Base-by-base conservation (phyloP, 2,329 filamentous ascomycete species). In the Colletotrichum sidae region DNA sequence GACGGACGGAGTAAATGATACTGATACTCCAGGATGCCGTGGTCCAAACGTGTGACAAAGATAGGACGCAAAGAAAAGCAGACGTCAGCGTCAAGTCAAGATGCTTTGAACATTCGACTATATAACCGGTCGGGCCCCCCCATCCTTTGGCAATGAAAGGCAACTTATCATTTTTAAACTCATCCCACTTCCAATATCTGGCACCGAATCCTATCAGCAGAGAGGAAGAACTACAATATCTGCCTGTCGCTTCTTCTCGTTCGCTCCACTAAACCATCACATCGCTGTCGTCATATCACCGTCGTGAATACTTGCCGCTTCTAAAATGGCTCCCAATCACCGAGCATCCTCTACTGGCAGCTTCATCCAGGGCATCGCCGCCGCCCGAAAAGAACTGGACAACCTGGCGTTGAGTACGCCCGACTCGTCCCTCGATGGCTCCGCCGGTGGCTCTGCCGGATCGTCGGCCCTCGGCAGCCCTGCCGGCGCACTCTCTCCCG, bases 401-500 rank as follows among this genome's bases (percentile, higher is more conserved):
- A 65, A 68, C 51, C 59, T 71, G 53, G 62, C 68, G 4, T 51
- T 70, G 52, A 75, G 74, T 62, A 80, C 79, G 9, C 79, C 79
- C 17, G 78, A 78, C 8, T 68, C 67, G 8, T 69, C 67, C n/a
- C 42, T 66, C 4, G 55, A 73, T 77, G 64, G 64, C 7, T 64
- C 64, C 1, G 54, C 42, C 11, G 58, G 52, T 15, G 70, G 69
- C 45, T 76, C 75, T 33, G 74, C 68, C 52, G 75, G 72, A 56
- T 78, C 78, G 10, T 74, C 75, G 52, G 72, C 72, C 66, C 70
- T 77, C 41, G 72, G 74, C 33, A 78, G 75, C 39, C 76, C 78
- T 6, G 68, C 70, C 15, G 76, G 73, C 51, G 75, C 75, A 17
- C 70, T 73, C 34, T 78, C 80, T 0, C 76, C 81, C 41, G 65